Evolutionary conservation across 2,329 filamentous ascomycete species (phyloP).

Genomic region (Cryphonectria naterciae): DNA sequence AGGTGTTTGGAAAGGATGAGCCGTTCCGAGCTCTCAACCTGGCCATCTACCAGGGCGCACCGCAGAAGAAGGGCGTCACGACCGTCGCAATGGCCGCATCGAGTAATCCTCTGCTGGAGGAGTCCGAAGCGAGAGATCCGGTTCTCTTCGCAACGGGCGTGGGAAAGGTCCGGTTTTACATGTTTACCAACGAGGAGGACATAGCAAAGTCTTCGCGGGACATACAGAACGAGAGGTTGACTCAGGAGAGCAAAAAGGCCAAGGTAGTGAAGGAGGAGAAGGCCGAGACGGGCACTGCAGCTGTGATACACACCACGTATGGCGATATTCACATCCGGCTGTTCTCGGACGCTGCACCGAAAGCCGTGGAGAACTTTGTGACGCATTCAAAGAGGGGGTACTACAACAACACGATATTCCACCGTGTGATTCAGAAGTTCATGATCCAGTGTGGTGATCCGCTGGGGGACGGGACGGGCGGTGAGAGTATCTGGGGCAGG

Average conservation of each 20-base stretch:
- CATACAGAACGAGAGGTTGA: slow-evolving; percentile 92
- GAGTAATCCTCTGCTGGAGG: slow-evolving; percentile 87
- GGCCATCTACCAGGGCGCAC: slow-evolving; percentile 90
- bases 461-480: slow-evolving; percentile 84
- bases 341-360: slow-evolving; percentile 90
- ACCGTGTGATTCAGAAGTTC: slow-evolving; percentile 95
- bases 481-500: slow-evolving; percentile 89
- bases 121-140: slow-evolving; percentile 88
- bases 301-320: slow-evolving; percentile 87
- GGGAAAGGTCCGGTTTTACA: slow-evolving; percentile 92
- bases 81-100: slow-evolving; percentile 98
- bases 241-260: slow-evolving; percentile 60
- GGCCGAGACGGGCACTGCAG: slow-evolving; percentile 75
- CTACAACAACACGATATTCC: slow-evolving; percentile 98
- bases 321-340: slow-evolving; percentile 93
- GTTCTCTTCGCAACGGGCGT: slow-evolving; percentile 84
- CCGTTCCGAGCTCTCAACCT: slow-evolving; percentile 82
- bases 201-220: slow-evolving; percentile 84
- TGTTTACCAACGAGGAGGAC: slow-evolving; percentile 91
- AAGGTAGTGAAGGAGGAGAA: slow-evolving; percentile 63
- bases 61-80: slow-evolving; percentile 89
- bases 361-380: slow-evolving; percentile 96
- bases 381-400: slow-evolving; percentile 88
- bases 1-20: slow-evolving; percentile 89
- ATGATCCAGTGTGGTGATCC: slow-evolving; percentile 94